phyloP scores from a whole-genome alignment of 2,329 filamentous ascomycete genomes.

The Cladosporium austrohemisphaericum region DNA sequence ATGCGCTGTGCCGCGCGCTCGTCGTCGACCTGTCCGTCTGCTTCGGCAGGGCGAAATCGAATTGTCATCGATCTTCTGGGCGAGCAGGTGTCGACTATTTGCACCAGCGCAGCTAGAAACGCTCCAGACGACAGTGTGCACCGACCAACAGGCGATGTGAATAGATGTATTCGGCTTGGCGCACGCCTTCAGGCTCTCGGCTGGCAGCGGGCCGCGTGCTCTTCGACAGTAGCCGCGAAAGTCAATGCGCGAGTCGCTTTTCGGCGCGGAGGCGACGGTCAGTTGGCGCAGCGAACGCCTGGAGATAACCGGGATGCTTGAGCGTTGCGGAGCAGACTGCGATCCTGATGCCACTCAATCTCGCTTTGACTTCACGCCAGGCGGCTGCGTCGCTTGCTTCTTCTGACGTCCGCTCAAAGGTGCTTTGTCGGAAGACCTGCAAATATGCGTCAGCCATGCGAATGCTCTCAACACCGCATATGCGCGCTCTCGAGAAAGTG shows the following conservation, averaged over 20 bases:
- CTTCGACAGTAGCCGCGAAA: conserved; percentile 11
- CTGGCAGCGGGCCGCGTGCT: conserved; percentile 4
- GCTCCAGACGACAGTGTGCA: neutral
- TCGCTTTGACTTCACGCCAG: conserved; percentile 10
- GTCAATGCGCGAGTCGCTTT: conserved; percentile 11
- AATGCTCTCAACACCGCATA: neutral
- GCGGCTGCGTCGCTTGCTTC: neutral
- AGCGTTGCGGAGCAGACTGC: neutral
- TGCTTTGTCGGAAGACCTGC: neutral
- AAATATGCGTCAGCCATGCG: neutral
- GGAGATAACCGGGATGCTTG: neutral
- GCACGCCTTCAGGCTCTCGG: neutral
- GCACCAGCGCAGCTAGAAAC: neutral
- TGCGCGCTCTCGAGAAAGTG: neutral
- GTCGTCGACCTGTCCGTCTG: conserved; percentile 3
- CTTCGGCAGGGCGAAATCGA: conserved; percentile 4
- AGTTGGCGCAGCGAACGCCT: conserved; percentile 2
- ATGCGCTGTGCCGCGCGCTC: conserved; percentile 7
- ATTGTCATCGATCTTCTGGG: conserved; percentile 6
- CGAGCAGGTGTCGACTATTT: neutral
- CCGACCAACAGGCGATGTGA: neutral
- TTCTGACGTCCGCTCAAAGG: neutral
- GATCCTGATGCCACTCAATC: neutral
- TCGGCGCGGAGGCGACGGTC: conserved; percentile 1
- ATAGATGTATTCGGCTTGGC: conserved; percentile 9